phyloP scores from a whole-genome alignment of 176 grass and related monocot species.

The Carex parvula region DNA sequence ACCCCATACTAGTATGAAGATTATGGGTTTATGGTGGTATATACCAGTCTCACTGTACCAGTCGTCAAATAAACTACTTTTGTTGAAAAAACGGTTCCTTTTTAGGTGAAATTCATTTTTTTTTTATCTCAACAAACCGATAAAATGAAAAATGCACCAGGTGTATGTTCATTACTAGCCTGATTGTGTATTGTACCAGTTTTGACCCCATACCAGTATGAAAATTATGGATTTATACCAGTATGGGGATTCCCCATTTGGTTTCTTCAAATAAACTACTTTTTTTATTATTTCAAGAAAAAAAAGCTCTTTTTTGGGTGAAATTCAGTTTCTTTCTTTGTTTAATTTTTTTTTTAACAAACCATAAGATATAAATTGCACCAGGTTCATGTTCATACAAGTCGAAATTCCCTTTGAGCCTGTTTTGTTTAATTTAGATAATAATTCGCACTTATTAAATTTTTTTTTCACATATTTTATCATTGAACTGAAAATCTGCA shows the following conservation, averaged over 20 bases:
- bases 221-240: not conserved
- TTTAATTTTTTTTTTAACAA: not conserved
- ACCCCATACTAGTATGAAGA: not conserved
- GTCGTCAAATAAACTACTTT: no score
- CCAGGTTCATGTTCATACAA: not conserved
- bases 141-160: no score
- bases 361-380: not conserved
- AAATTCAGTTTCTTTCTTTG: not conserved
- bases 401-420: not conserved
- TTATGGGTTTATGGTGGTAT: not conserved
- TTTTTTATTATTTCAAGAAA: not conserved
- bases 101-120: no score
- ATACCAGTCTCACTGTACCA: no score
- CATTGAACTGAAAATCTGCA: slow-evolving; percentile 26
- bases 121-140: no score
- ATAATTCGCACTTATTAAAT: not conserved
- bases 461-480: not conserved
- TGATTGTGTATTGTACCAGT: no score
- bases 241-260: not conserved
- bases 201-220: no score
- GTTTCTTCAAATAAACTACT: not conserved
- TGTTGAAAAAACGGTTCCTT: no score
- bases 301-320: not conserved
- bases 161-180: no score
- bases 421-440: not conserved